Evolutionary conservation across 345 rosid genomes (phyloP).

Genomic region (Populus alba): DNA sequence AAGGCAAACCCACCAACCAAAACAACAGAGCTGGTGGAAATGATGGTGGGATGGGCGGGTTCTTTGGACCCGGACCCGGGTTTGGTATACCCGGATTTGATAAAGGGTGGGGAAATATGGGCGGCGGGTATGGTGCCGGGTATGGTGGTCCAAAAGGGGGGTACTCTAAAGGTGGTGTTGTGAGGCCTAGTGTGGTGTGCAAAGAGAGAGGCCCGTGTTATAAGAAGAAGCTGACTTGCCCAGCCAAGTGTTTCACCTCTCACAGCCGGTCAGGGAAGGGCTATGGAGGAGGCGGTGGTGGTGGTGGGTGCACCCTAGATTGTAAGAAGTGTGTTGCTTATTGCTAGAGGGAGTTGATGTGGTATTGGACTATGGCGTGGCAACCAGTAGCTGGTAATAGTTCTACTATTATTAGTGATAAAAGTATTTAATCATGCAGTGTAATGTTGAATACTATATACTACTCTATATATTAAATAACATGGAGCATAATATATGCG

Average conservation of each 20-base stretch:
- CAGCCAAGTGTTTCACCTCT: constrained; percentile 89
- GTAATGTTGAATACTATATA: not conserved
- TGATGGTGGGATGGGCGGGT: constrained; percentile 44
- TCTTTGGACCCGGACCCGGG: constrained; percentile 49
- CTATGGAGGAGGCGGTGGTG: constrained; percentile 88
- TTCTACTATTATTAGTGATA: not conserved
- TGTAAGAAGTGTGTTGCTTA: constrained; percentile 91
- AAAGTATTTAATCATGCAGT: not conserved
- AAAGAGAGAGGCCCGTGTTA: constrained; percentile 75
- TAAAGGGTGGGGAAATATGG: constrained; percentile 37
- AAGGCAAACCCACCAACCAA: constrained; percentile 16
- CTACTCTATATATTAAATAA: not conserved
- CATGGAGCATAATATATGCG: not conserved
- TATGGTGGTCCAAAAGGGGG: constrained; percentile 74
- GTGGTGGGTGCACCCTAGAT: constrained; percentile 93
- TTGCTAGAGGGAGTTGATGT: constrained; percentile 34
- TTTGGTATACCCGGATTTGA: constrained; percentile 56
- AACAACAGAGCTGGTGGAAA: constrained; percentile 21
- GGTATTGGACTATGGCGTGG: not conserved
- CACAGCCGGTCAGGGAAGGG: constrained; percentile 89
- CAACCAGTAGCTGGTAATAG: constrained; percentile 8
- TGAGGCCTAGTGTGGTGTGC: constrained; percentile 68
- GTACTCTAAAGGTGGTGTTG: constrained; percentile 49
- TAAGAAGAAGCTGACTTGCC: constrained; percentile 81
- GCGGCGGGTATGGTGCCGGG: constrained; percentile 72